These are phyloP conservation scores for Lunularia cruciata DNA, from an alignment of 225 moss, liverwort and hornwort genomes.

Conservation along the genomic window DNA sequence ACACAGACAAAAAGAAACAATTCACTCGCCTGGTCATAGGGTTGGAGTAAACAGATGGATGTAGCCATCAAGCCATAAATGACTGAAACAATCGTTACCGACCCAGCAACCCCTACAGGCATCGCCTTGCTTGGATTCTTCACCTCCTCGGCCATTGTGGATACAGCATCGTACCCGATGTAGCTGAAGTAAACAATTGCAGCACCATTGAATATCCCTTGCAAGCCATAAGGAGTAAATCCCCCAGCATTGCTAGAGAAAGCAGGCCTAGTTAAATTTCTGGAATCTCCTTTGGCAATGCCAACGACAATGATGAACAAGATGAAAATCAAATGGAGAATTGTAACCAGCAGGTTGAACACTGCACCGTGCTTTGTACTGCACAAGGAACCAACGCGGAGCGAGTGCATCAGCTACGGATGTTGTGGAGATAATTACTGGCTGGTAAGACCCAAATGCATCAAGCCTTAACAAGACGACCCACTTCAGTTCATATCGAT, in stretches of 20 bases:
- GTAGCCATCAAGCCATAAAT: conserved; percentile 48
- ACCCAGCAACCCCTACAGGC: conserved; percentile 49
- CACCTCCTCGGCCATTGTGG: conserved; percentile 56
- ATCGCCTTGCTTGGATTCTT: conserved; percentile 44
- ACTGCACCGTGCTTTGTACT: conserved; percentile 83
- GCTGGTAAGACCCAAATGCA: too few species aligned
- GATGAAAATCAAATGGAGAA: conserved; percentile 72
- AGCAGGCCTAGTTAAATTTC: conserved; percentile 58
- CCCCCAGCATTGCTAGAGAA: conserved; percentile 53
- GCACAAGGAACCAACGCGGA: conserved; percentile 15
- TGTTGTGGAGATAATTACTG: too few species aligned
- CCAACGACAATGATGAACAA: conserved; percentile 76
- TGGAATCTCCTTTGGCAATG: conserved; percentile 65
- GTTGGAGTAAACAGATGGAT: conserved; percentile 44
- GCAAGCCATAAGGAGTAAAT: conserved; percentile 68
- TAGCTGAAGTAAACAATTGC: conserved; percentile 57
- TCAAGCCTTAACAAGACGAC: too few species aligned
- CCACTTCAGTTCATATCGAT: too few species aligned
- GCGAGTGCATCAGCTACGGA: too few species aligned
- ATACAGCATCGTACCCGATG: conserved; percentile 57
- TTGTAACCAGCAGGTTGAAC: conserved; percentile 76
- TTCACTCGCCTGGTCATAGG: conserved; percentile 40
- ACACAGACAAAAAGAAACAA: too few species aligned
- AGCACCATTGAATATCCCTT: conserved; percentile 55
- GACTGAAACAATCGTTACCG: conserved; percentile 48